Conservation (phyloP, 176 grass and related monocot genomes). For the Avena sativa region DNA sequence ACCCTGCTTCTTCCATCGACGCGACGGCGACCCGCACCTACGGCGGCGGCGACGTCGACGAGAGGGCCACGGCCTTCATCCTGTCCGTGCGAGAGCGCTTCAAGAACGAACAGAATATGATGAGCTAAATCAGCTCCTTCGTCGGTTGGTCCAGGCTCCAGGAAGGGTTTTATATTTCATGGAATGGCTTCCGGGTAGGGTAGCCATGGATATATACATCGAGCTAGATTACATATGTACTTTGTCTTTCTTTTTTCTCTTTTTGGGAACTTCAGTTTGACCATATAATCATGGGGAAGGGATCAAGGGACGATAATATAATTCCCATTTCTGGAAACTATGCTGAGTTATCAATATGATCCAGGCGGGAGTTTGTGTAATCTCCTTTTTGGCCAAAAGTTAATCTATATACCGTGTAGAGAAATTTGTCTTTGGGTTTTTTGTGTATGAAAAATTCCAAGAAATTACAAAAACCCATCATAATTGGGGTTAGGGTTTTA, state of each 20-base stretch:
- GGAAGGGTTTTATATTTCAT: conserved; percentile 49
- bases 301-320: not conserved
- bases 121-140: not conserved
- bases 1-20: conserved; percentile 28
- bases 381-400: not conserved
- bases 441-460: not conserved
- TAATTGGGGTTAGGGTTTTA: too few relatives aligned
- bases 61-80: conserved; percentile 63
- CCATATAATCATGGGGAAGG: conserved; percentile 5
- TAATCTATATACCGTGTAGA: not conserved
- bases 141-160: not conserved
- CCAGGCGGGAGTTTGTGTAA: not conserved
- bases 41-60: conserved; percentile 13
- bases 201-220: conserved; percentile 15
- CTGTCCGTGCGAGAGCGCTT: conserved; percentile 52
- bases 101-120: conserved; percentile 48
- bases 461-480: not conserved
- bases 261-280: conserved; percentile 20
- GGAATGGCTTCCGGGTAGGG: conserved; percentile 42
- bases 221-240: conserved; percentile 1
- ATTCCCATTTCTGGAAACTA: not conserved
- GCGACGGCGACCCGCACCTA: not conserved
- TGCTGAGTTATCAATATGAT: not conserved
- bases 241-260: not conserved
- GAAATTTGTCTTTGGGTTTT: not conserved